Evolutionary conservation across 1,284 basidiomycete species (phyloP), one percentile per base, ranked within the genome.

Genomic region (Apiotrichum montevideense): DNA sequence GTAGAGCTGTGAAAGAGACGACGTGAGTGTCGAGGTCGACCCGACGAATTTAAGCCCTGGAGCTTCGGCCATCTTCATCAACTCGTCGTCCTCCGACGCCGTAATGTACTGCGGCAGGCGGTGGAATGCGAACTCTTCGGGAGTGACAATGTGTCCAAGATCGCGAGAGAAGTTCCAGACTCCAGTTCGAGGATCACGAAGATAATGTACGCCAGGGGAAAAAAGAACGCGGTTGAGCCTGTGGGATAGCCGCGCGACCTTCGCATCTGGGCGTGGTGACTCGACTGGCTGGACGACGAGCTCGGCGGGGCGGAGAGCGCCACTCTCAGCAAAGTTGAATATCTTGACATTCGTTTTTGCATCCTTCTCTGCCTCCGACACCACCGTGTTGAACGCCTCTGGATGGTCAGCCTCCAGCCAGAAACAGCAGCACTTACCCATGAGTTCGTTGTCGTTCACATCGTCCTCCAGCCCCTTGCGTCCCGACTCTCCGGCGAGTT

Each of bases 121-220:
- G 57, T 88, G 84, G 59, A 92, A 96, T n/a, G 87, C 91, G 67
- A 98, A 98, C 50, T 94, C 84, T n/a, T 83, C 83, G 2, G 92
- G 85, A 55, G 84, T 80, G 0, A 93, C 88, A 46, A 98, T 84
- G 69, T 87, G 83, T 9, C 64, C 54, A 3, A 91, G 77, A 67
- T 82, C 83, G 1, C 84, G 82, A 0, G 85, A 77, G 69, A 91
- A 98, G 71, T 96, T 96, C 78, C 90, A 95, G 6, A 90, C 87
- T 6, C 84, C 82, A 0, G 91, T 88, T 8, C 90, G 82, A 1
- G 90, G 88, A 67, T 98, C 93, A 66, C 85, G 84, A 2, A 97
- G 75, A 85, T 88, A 90, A 69, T 95, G 89, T 0, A 96, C 87
- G n/a, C 92, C 92, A 3, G 90, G 89, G 65, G 90, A 93, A 80